Evolutionary conservation across 805 yeast species (phyloP).

Genomic region (Tetrapisispora pingtungensis): DNA sequence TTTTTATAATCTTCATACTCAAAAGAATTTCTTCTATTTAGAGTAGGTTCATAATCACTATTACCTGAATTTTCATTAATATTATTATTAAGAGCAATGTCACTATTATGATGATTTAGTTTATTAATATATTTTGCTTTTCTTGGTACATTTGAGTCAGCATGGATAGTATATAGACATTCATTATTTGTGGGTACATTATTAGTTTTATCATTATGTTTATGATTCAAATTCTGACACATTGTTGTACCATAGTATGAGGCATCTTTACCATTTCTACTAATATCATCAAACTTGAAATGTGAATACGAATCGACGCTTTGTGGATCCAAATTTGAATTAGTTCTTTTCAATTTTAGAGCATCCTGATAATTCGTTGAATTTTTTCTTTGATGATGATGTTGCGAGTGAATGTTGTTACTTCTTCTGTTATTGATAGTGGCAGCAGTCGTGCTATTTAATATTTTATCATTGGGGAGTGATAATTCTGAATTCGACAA

Average conservation of each 20-base stretch:
- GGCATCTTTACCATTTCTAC: not conserved
- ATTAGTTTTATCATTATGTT: too few relatives aligned
- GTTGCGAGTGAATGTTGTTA: too few relatives aligned
- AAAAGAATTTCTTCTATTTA: constrained; percentile 12
- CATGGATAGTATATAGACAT: not conserved
- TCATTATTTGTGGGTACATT: not conserved
- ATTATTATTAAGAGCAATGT: too few relatives aligned
- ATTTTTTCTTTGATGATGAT: constrained; percentile 6
- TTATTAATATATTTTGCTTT: not conserved
- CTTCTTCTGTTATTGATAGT: too few relatives aligned
- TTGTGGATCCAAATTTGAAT: not conserved
- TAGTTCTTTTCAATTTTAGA: constrained; percentile 3
- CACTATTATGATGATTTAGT: too few relatives aligned
- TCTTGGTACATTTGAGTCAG: not conserved
- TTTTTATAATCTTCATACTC: constrained; percentile 27
- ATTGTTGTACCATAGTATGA: not conserved
- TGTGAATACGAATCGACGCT: not conserved
- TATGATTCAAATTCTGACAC: not conserved
- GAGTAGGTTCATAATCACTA: not conserved
- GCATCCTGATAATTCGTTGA: constrained; percentile 17
- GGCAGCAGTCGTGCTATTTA: not conserved
- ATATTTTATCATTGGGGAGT: too few relatives aligned
- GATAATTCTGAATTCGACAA: not conserved
- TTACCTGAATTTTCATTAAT: not conserved
- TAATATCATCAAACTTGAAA: not conserved